Conservation (phyloP, 208 protist genomes). For the Acanthamoeba healyi region DNA sequence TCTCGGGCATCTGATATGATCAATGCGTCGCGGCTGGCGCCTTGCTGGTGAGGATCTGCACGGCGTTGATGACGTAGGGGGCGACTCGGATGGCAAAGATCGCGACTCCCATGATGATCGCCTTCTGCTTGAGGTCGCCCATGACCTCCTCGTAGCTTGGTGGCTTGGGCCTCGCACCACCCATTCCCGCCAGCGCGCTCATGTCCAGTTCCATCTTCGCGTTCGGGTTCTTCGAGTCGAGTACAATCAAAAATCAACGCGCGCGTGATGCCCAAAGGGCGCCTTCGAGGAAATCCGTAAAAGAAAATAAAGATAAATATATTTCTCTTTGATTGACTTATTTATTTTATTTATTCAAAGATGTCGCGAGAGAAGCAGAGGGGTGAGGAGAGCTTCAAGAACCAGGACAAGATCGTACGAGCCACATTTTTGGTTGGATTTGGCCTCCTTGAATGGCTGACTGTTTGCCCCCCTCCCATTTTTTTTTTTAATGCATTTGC, state of each 20-base stretch:
- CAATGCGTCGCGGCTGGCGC: background rate
- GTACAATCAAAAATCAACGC: background rate
- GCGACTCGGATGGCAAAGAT: conserved; percentile 13
- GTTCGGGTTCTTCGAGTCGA: background rate
- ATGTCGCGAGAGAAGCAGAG: conserved; percentile 63
- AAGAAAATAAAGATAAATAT: background rate
- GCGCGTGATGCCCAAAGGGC: background rate
- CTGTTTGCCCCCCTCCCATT: no score
- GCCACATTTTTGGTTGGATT: no score
- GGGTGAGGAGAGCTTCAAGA: conserved; percentile 67
- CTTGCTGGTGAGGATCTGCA: conserved; percentile 1
- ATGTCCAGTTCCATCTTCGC: conserved; percentile 1
- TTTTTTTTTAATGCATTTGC: conserved; percentile 46
- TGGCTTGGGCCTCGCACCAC: background rate
- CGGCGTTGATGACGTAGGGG: conserved; percentile 61
- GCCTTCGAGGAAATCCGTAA: background rate
- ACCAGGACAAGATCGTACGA: conserved; percentile 63
- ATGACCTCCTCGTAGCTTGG: conserved; percentile 38
- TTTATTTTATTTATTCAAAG: no score
- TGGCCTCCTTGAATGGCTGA: background rate
- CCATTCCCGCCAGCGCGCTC: background rate
- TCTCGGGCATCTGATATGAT: no score
- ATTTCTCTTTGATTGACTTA: no score
- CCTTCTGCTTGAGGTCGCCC: conserved; percentile 53
- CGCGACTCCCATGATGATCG: conserved; percentile 8